Base-by-base conservation (phyloP, 768 basidiomycete species). In the Astraeus odoratus region DNA sequence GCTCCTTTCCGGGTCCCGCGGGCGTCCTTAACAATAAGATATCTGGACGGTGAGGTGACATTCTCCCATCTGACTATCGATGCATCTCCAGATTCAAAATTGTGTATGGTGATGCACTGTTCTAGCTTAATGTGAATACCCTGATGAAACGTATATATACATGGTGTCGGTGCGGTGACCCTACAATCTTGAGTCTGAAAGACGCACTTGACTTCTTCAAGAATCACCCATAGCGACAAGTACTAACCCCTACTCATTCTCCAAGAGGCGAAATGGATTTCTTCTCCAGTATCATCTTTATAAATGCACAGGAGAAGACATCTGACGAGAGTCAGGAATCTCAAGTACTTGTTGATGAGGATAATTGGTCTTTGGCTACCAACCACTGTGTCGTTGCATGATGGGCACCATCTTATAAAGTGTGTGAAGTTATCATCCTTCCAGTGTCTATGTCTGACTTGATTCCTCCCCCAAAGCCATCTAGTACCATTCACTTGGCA, bases 211-310 rank as follows among this genome's bases (percentile, higher is more conserved):
- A 20, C 12, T 19, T 20, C 36, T 44, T 29, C 29, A 23, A 29
- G 29, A 8, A 39, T 3, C 12, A 23, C 23, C n/a, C 23, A 10
- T 20, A 38, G 44, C 48, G 37, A 56, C 26, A 49, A 42, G 41
- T 35, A 2, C 6, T 16, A 39, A 8, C 24, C 13, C 49, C 35
- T 12, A 29, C 31, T 33, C 26, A 29, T 23, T n/a, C n/a, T n/a
- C n/a, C n/a, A n/a, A n/a, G n/a, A n/a, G 49, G 18, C 30, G 27
- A 39, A 24, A 61, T 61, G 59, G 60, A 61, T 44, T 16, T 31
- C 3, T 50, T 55, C 37, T 33, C 22, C 40, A 12, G 24, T 24
- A 27, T 51, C 22, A 19, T 20, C 29, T 23, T 38, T 18, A 30
- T 45, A 20, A 2, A 39, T 7, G 8, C 40, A n/a, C 26, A 44